phyloP scores from a whole-genome alignment of 306 rosid genomes.

The Corylus avellana region DNA sequence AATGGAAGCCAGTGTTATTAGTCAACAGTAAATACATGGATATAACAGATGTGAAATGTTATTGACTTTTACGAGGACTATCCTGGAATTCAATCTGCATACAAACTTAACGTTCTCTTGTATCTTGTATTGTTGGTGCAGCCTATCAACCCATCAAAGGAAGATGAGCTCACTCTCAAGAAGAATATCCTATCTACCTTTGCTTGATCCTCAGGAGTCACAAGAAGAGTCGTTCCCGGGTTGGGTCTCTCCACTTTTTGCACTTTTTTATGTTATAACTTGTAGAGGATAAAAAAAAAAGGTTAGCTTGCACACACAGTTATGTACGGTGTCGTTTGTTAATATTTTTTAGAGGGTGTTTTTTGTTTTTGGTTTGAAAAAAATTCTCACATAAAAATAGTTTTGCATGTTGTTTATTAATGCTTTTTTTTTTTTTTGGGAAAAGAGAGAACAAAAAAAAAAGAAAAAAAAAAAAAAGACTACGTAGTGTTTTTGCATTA shows the following conservation, averaged over 20 bases:
- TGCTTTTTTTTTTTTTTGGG: too few relatives aligned
- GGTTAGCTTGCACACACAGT: background rate
- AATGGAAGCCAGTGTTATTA: background rate
- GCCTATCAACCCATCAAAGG: constrained; percentile 79
- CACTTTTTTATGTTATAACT: background rate
- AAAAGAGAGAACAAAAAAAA: too few relatives aligned
- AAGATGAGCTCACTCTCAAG: constrained; percentile 84
- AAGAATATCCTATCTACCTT: constrained; percentile 75
- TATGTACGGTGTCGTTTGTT: too few relatives aligned
- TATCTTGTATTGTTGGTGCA: constrained; percentile 33
- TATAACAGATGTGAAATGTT: background rate
- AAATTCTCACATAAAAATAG: too few relatives aligned
- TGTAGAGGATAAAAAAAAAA: background rate
- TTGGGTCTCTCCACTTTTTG: constrained; percentile 7
- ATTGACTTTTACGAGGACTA: background rate
- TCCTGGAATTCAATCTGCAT: constrained; percentile 10
- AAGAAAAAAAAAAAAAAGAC: too few relatives aligned
- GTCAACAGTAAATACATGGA: background rate
- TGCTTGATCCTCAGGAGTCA: constrained; percentile 41
- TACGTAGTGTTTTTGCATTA: background rate
- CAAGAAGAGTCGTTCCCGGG: constrained; percentile 26
- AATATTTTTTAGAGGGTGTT: too few relatives aligned
- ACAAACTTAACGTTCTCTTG: constrained; percentile 9
- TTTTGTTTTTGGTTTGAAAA: too few relatives aligned
- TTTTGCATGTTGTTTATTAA: too few relatives aligned